These are phyloP conservation scores for Scleroderma bovista DNA, from an alignment of 768 basidiomycete species.

Conservation along the genomic window DNA sequence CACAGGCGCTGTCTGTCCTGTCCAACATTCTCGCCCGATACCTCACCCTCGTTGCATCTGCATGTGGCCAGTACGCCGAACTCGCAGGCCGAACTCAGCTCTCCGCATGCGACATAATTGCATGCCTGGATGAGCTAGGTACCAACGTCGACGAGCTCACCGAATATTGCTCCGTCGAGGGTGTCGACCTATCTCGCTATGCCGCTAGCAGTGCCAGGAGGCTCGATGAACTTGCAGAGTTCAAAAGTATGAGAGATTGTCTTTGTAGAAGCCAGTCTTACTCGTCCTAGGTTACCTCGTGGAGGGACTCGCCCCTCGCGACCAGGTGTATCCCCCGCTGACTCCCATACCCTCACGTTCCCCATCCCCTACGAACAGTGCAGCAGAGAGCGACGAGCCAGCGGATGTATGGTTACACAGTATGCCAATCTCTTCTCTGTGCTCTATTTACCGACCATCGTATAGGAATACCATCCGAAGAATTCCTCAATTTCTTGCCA, in stretches of 20 bases:
- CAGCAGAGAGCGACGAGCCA: slow-evolving; percentile 21
- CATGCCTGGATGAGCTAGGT: slow-evolving; percentile 72
- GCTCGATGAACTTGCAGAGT: slow-evolving; percentile 68
- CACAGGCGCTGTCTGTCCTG: slow-evolving; percentile 63
- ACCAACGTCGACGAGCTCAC: slow-evolving; percentile 62
- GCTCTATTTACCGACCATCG: too few species aligned
- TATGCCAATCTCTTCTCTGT: too few species aligned
- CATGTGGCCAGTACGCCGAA: slow-evolving; percentile 68
- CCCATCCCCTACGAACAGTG: slow-evolving; percentile 23
- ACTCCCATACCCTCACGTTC: slow-evolving; percentile 45
- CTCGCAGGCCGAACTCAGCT: slow-evolving; percentile 62
- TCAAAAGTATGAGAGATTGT: slow-evolving; percentile 52
- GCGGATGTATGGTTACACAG: too few species aligned
- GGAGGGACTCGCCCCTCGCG: slow-evolving; percentile 50
- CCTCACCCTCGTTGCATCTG: slow-evolving; percentile 55
- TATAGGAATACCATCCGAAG: neutral
- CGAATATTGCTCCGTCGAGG: slow-evolving; percentile 62
- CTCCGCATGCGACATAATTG: slow-evolving; percentile 53
- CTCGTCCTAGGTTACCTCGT: slow-evolving; percentile 48
- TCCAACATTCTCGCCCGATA: slow-evolving; percentile 77
- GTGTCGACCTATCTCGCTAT: slow-evolving; percentile 62
- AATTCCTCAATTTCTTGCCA: slow-evolving; percentile 27
- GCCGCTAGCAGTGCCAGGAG: slow-evolving; percentile 57
- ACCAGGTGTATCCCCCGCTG: slow-evolving; percentile 39
- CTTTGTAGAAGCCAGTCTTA: neutral